Evolutionary conservation across 352 stramenopile genomes (phyloP).

Genomic region (Globisporangium cylindrosporum): DNA sequence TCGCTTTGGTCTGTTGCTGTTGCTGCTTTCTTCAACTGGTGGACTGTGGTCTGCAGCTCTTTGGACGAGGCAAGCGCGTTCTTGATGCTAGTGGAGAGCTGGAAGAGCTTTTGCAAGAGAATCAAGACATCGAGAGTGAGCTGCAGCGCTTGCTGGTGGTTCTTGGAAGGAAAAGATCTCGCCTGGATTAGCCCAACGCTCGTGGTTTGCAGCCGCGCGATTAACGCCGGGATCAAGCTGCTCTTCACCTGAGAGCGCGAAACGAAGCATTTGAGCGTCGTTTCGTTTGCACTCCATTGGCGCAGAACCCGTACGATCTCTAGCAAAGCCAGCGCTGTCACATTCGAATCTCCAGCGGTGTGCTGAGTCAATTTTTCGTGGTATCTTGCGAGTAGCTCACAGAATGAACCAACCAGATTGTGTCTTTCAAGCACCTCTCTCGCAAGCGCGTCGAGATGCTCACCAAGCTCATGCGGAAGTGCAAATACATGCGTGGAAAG

Average conservation of each 20-base stretch:
- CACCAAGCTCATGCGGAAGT: constrained; percentile 10
- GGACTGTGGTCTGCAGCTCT: background rate
- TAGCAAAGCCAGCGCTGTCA: background rate
- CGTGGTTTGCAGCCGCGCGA: background rate
- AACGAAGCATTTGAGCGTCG: background rate
- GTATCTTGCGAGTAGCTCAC: constrained; percentile 1
- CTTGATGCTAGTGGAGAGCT: background rate
- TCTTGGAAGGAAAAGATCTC: background rate
- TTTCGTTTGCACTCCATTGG: constrained; percentile 9
- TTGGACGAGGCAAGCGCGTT: background rate
- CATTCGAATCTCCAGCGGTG: background rate
- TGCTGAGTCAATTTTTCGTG: background rate
- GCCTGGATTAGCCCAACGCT: background rate
- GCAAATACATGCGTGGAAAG: constrained; percentile 24
- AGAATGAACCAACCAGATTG: background rate
- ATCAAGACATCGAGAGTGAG: background rate
- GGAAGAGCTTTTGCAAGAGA: background rate
- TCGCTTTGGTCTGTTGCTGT: background rate
- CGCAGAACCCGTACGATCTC: constrained; percentile 11
- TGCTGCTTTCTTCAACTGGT: background rate
- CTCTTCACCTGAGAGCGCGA: background rate
- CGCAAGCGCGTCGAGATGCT: constrained; percentile 3
- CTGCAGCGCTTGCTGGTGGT: background rate
- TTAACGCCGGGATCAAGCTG: constrained; percentile 1
- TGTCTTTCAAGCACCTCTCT: constrained; percentile 1